Evolutionary conservation across 164 flowering plant species (phyloP), one percentile per base, ranked within the genome.

Genomic region (Sedum album): DNA sequence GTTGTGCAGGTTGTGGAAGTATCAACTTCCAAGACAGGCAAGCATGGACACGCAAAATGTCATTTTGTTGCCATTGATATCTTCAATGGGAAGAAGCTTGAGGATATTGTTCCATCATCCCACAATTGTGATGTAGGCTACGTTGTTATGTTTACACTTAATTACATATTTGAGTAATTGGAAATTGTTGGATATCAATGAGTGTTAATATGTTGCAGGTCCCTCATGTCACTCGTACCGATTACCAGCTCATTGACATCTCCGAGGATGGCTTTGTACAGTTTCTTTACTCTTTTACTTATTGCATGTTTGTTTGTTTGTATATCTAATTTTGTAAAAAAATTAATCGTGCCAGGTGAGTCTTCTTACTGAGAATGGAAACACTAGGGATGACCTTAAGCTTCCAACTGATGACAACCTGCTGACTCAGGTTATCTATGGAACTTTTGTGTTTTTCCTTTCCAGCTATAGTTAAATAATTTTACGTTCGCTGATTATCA

Each of bases 91-190:
- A n/a, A n/a, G n/a, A n/a, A n/a, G n/a, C n/a, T n/a, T n/a, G n/a
- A n/a, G n/a, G n/a, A n/a, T 82, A 86, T 86, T 74, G 90, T 86
- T 15, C 86, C 88, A 26, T 86, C 90, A 7, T 86, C 90, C 72
- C 90, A 86, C 77, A 84, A 84, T 69, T 81, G 86, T 78, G 90
- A 86, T 79, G 87, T 86, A 72, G 60, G 60, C 30, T 5, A 46
- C 21, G 63, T 25, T 36, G 55, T 62, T 17, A 62, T 18, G 7
- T n/a, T 6, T 35, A 14, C 15, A 15, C 17, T 44, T 14, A 18
- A 11, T 44, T 44, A 11, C 20, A n/a, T 2, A 2, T 4, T 38
- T 3, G 11, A 14, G 46, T 13, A 1, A 33, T 23, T 36, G 31
- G 66, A 31, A 30, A 8, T 30, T 17, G 6, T 6, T 61, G 13